Evolutionary conservation across 768 basidiomycete genomes (phyloP), one percentile per base, ranked within the genome.

Genomic region (Lactarius hengduanensis): DNA sequence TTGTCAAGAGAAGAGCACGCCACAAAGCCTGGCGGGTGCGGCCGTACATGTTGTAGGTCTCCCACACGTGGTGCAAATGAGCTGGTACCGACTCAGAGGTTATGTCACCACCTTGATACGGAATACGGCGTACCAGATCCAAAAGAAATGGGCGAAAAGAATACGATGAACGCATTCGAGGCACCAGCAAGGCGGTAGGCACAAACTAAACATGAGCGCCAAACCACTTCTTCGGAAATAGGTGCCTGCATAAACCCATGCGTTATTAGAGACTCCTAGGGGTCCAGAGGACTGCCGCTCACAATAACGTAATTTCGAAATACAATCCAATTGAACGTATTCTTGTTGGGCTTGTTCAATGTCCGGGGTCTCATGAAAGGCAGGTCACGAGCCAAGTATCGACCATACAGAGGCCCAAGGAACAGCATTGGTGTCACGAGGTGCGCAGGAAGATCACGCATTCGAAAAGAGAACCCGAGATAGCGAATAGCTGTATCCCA

Each of bases 1-100:
- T 62, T 50, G 79, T 82, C 40, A 78, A 77, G 20, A 89, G 68
- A 15, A 83, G 64, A 0, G 96, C 92, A 16, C 78, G 82, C 63
- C 86, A 80, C 3, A 88, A 77, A 0, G 95, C 94, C n/a, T 75
- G 73, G 10, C 67, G 57, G 1, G 83, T 93, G 38, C 88, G 78
- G 0, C 96, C 96, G 65, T 85, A 84, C 16, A 84, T 84, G 66
- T 87, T 85, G 74, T 86, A 99, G 0, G 81, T 84, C 66, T 98
- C 97, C 84, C 87, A 92, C 16, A 89, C 94, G 72, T 98, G 97
- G 72, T 99, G 97, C 0, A 87, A 77, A 73, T 99, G 97, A 2
- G 97, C 96, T 94, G 70, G 32, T 59, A 60, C 10, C 16, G 59
- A 60, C 20, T 56, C 56, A 56, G 59, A 22, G 26, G 64, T 47